Base-by-base conservation (phyloP, 2,329 filamentous ascomycete genomes). In the Cladosporium sphaerospermum region DNA sequence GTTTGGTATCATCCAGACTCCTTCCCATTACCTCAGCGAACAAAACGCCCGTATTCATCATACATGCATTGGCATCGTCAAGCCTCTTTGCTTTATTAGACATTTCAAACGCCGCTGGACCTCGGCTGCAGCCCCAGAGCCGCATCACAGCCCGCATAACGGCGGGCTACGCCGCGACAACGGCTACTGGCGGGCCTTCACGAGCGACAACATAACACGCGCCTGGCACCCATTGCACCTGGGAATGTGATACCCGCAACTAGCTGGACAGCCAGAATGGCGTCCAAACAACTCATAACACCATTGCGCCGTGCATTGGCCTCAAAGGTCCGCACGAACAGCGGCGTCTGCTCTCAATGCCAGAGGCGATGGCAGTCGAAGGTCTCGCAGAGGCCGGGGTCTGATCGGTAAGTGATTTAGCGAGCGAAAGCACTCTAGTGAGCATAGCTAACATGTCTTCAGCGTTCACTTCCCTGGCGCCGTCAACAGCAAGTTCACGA, bases 401-500 rank as follows among this genome's bases (percentile, higher is more conserved):
- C 81, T 54, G 81, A 84, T 64, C 76, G 75, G 81, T 84, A 72
- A 58, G 75, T n/a, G 13, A 14, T 39, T 62, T 41, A 16, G 42
- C 16, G 13, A 37, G n/a, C 6, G 3, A 52, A 16, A 7, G 16
- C 9, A 8, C 13, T n/a, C 37, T 28, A 31, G 10, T 2, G 6
- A 33, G 19, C 0, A 23, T 52, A 23, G 32, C 54, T 57, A 23
- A 57, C 16, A 47, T 0, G 4, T 19, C 0, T 9, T 7, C 37
- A 83, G 80, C 54, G 77, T 82, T 9, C 75, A 82, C 52, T 99
- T 99, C 61, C 93, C 93, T 0, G 93, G 93, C n/a, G 93, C 93
- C 1, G 78, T 97, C 48, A 92, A 96, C 69, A 96, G 89, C 68
- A 88, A 89, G 57, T 99, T 99, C 71, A 95, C 89, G 4, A 85